A percentile compares a stretch with the other conserved stretches of the same genome.
These are phyloP conservation scores for Papiliotrema flavescens DNA, from an alignment of 1,284 basidiomycete genomes.

Conservation along the genomic window DNA sequence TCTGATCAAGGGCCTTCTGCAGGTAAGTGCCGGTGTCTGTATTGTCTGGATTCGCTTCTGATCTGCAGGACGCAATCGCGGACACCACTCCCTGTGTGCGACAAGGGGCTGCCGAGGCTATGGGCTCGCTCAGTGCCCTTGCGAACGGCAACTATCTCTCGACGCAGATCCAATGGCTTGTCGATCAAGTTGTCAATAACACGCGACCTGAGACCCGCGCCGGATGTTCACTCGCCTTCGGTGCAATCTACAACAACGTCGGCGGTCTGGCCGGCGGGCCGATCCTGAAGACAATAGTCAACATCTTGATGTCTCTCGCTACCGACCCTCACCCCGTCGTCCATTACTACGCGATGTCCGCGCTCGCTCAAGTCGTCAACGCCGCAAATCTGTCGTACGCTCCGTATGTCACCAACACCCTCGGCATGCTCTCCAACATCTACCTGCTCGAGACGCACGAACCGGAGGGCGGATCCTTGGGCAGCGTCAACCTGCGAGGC, in stretches of 20 bases:
- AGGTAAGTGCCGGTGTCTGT: constrained; percentile 59
- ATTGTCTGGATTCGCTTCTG: too few relatives aligned
- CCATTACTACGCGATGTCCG: constrained; percentile 86
- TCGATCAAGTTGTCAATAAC: constrained; percentile 95
- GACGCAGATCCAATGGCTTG: constrained; percentile 82
- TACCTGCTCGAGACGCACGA: constrained; percentile 92
- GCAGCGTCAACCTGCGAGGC: constrained; percentile 80
- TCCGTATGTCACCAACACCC: constrained; percentile 79
- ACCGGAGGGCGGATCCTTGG: constrained; percentile 80
- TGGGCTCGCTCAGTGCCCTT: constrained; percentile 80
- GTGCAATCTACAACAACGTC: constrained; percentile 88
- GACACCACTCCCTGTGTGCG: constrained; percentile 77
- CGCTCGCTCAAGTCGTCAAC: constrained; percentile 82
- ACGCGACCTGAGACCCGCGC: constrained; percentile 89
- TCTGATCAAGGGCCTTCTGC: constrained; percentile 69
- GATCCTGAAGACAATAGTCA: constrained; percentile 91
- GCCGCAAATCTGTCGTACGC: constrained; percentile 89
- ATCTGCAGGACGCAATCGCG: constrained; percentile 66
- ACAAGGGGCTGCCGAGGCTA: constrained; percentile 77
- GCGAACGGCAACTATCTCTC: constrained; percentile 83
- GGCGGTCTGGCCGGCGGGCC: constrained; percentile 92
- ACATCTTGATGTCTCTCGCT: constrained; percentile 90
- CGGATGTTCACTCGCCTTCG: constrained; percentile 90
- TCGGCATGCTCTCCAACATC: constrained; percentile 86
- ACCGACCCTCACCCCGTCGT: constrained; percentile 96